A percentile compares a stretch with the other conserved stretches of the same genome.
Evolutionary conservation across 306 rosid species (phyloP).

Genomic region (Glycyrrhiza uralensis): DNA sequence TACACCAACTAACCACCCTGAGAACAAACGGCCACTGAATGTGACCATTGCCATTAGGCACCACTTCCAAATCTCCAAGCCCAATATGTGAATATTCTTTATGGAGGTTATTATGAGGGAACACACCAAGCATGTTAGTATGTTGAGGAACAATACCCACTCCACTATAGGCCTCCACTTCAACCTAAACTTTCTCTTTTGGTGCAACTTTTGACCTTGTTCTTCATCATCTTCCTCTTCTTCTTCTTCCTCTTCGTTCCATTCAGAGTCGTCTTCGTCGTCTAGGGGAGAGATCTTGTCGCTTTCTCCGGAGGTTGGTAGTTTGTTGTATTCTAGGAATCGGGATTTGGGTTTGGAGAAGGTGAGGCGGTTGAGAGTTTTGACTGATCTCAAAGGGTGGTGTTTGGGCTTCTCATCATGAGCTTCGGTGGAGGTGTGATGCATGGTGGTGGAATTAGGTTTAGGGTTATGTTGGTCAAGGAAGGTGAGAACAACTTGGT

Average conservation of each 20-base stretch:
- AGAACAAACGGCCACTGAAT: slow-evolving; percentile 47
- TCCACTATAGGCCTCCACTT: slow-evolving; percentile 42
- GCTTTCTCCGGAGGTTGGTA: background rate
- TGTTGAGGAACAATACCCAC: slow-evolving; percentile 42
- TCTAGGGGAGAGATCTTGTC: slow-evolving; percentile 24
- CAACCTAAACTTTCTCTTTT: slow-evolving; percentile 32
- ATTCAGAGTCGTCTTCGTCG: slow-evolving; percentile 6
- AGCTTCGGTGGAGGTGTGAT: background rate
- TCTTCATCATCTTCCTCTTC: background rate
- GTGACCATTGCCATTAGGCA: slow-evolving; percentile 50
- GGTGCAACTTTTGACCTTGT: background rate
- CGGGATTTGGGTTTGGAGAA: slow-evolving; percentile 57
- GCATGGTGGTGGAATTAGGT: slow-evolving; percentile 24
- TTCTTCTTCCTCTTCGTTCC: background rate
- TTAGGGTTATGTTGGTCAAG: slow-evolving; percentile 35
- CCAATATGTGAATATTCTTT: slow-evolving; percentile 14
- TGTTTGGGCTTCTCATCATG: slow-evolving; percentile 23
- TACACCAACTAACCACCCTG: slow-evolving; percentile 38
- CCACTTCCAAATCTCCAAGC: slow-evolving; percentile 51
- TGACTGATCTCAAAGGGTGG: slow-evolving; percentile 20
- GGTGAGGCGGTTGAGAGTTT: slow-evolving; percentile 40
- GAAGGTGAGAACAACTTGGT: slow-evolving; percentile 43
- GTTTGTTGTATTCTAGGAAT: slow-evolving; percentile 26
- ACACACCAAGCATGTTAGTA: slow-evolving; percentile 37
- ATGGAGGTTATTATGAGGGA: slow-evolving; percentile 30